phyloP scores from a whole-genome alignment of 768 basidiomycete genomes.

The Aureoboletus auriporus region DNA sequence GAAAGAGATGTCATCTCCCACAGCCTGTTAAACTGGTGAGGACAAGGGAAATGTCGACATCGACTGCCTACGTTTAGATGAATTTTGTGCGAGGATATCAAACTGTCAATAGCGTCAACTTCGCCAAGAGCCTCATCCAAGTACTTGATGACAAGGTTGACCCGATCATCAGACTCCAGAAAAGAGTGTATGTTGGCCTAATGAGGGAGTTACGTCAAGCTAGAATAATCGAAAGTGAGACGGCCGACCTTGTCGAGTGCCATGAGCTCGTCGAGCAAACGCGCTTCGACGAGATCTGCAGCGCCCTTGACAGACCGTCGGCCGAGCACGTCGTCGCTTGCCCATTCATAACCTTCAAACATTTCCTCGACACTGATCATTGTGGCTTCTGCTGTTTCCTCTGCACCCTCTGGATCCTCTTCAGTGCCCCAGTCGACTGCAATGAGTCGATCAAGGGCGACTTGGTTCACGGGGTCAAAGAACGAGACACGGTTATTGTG shows the following conservation, averaged over 20 bases:
- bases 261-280: slow-evolving; percentile 83
- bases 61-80: slow-evolving; percentile 76
- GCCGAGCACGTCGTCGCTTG: slow-evolving; percentile 71
- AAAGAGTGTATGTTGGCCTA: slow-evolving; percentile 96
- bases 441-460: slow-evolving; percentile 65
- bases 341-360: slow-evolving; percentile 98
- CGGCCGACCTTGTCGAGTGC: slow-evolving; percentile 83
- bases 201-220: not conserved
- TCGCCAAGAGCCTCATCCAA: slow-evolving; percentile 88
- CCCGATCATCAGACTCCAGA: slow-evolving; percentile 91
- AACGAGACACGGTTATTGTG: slow-evolving; percentile 75
- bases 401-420: slow-evolving; percentile 54
- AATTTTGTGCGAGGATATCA: slow-evolving; percentile 92
- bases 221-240: not conserved
- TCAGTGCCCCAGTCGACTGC: slow-evolving; percentile 40
- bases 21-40: slow-evolving; percentile 55
- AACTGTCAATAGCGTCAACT: slow-evolving; percentile 84
- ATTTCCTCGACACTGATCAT: slow-evolving; percentile 95
- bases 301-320: slow-evolving; percentile 64
- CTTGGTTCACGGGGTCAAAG: slow-evolving; percentile 78
- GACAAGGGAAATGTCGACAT: not conserved
- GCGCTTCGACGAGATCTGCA: slow-evolving; percentile 88
- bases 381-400: slow-evolving; percentile 75
- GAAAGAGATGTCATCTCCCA: slow-evolving; percentile 89
- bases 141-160: slow-evolving; percentile 77